A percentile compares a stretch with the other conserved stretches of the same genome.
phyloP scores from a whole-genome alignment of 1,284 basidiomycete genomes.

The Austropuccinia psidii region DNA sequence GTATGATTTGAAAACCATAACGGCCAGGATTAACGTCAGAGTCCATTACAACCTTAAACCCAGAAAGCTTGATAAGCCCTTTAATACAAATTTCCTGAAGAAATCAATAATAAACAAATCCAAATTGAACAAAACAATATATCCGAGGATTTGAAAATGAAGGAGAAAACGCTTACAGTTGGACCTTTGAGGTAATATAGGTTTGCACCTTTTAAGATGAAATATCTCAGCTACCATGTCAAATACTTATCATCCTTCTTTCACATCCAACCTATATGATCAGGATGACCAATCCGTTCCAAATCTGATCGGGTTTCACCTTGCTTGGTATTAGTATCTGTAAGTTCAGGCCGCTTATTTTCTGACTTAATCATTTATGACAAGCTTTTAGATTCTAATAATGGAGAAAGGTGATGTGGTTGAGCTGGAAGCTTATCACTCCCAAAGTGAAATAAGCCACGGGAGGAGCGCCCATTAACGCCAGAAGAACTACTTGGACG shows the following conservation, averaged over 20 bases:
- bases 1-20: slow-evolving; percentile 91
- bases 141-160: background rate
- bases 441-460: slow-evolving; percentile 17
- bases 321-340: slow-evolving; percentile 40
- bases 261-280: slow-evolving; percentile 85
- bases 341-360: slow-evolving; percentile 58
- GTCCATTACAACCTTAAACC: slow-evolving; percentile 89
- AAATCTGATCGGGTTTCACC: slow-evolving; percentile 53
- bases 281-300: slow-evolving; percentile 77
- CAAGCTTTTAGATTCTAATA: slow-evolving; percentile 38
- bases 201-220: slow-evolving; percentile 86
- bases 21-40: slow-evolving; percentile 83
- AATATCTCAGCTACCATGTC: slow-evolving; percentile 84
- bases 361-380: slow-evolving; percentile 35
- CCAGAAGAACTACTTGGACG: background rate
- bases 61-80: slow-evolving; percentile 82
- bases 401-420: slow-evolving; percentile 42
- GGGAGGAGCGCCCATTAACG: background rate
- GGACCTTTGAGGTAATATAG: slow-evolving; percentile 74
- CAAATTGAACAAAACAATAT: too few relatives aligned
- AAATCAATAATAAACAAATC: too few relatives aligned
- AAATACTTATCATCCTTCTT: slow-evolving; percentile 93
- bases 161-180: slow-evolving; percentile 54
- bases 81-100: slow-evolving; percentile 82
- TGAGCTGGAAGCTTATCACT: slow-evolving; percentile 40